Evolutionary conservation across 371 early-diverging fungal species (phyloP).

Genomic region (Haplosporangium sp.): DNA sequence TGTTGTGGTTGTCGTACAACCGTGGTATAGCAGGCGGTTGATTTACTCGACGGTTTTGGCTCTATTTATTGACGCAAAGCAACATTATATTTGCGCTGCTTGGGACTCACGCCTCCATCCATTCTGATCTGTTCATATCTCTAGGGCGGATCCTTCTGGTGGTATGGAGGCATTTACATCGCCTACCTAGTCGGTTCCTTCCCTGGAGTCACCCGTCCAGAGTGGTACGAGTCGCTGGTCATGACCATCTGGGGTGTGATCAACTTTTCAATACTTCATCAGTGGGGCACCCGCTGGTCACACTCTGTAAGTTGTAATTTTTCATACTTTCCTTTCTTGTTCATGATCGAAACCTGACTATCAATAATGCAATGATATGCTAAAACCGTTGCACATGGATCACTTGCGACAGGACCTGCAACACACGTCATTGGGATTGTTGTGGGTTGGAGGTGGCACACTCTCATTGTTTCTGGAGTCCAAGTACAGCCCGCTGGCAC

Average conservation of each 20-base stretch:
- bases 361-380: neutral
- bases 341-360: neutral
- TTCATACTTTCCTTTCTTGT: neutral
- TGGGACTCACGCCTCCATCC: neutral
- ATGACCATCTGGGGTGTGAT: conserved; percentile 54
- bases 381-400: neutral
- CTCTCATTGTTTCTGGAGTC: conserved; percentile 43
- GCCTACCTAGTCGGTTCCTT: conserved; percentile 48
- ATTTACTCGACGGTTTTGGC: too few species aligned
- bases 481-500: conserved; percentile 30
- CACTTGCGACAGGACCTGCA: conserved; percentile 31
- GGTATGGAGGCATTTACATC: conserved; percentile 52
- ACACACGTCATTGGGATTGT: conserved; percentile 50
- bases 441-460: conserved; percentile 44
- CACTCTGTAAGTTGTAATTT: conserved; percentile 34
- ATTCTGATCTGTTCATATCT: neutral
- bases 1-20: too few species aligned
- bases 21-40: too few species aligned
- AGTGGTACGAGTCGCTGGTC: conserved; percentile 42
- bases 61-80: too few species aligned
- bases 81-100: too few species aligned
- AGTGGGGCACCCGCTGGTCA: conserved; percentile 54
- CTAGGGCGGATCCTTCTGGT: conserved; percentile 55
- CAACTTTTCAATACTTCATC: conserved; percentile 53
- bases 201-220: conserved; percentile 44